A percentile compares a stretch with the other conserved stretches of the same genome.
These are phyloP conservation scores for Rostrohypoxylon terebratum DNA, from an alignment of 495 filamentous ascomycete genomes.

Conservation along the genomic window DNA sequence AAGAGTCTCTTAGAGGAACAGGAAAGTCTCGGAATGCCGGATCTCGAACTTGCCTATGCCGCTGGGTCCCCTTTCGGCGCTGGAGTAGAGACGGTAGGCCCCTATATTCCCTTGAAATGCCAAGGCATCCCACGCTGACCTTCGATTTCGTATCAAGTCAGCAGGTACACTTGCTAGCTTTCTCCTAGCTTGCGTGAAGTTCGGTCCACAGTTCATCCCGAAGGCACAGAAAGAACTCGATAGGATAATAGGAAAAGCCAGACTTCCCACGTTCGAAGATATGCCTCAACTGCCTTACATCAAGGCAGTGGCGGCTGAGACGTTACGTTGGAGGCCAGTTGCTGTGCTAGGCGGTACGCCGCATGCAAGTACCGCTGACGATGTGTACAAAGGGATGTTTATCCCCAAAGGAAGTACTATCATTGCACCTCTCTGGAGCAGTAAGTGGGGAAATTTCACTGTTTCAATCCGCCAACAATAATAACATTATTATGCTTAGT, in stretches of 20 bases:
- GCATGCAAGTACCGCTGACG: slow-evolving; percentile 67
- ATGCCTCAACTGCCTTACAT: slow-evolving; percentile 58
- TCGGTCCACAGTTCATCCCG: slow-evolving; percentile 58
- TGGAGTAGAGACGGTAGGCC: slow-evolving; percentile 71
- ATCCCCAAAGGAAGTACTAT: slow-evolving; percentile 67
- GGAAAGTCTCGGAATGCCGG: slow-evolving; percentile 59
- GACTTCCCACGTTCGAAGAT: slow-evolving; percentile 64
- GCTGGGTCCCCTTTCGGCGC: slow-evolving; percentile 71
- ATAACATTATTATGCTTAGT: slow-evolving; percentile 44
- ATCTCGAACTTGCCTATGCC: slow-evolving; percentile 67
- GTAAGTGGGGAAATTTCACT: slow-evolving; percentile 48
- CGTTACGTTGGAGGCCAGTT: slow-evolving; percentile 65
- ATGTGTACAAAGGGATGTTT: slow-evolving; percentile 65
- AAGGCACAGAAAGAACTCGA: slow-evolving; percentile 68
- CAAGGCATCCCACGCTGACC: slow-evolving; percentile 55
- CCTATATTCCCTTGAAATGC: slow-evolving; percentile 43
- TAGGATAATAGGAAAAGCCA: slow-evolving; percentile 61
- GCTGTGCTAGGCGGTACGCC: slow-evolving; percentile 66
- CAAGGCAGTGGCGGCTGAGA: slow-evolving; percentile 62
- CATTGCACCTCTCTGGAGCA: slow-evolving; percentile 60
- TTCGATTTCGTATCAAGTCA: slow-evolving; percentile 54
- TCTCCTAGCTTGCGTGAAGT: slow-evolving; percentile 67
- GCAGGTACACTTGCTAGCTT: slow-evolving; percentile 63
- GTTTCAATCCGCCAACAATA: slow-evolving; percentile 16
- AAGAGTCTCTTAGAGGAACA: slow-evolving; percentile 63